These are phyloP conservation scores for Nannochloropsis gaditana DNA, from an alignment of 108 stramenopile genomes.

Conservation along the genomic window DNA sequence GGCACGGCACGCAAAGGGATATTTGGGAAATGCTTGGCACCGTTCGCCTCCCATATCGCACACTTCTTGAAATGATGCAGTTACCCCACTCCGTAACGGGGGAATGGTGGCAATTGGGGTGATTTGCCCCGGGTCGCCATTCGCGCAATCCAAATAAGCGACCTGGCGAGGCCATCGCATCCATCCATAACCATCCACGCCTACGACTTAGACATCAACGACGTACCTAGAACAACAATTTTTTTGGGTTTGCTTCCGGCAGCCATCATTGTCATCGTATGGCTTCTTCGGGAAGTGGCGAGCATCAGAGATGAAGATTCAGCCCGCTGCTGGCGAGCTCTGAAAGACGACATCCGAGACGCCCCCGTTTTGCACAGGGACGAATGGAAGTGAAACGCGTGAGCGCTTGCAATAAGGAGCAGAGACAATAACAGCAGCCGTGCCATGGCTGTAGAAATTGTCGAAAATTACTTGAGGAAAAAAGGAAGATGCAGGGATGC, in stretches of 20 bases:
- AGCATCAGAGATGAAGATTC: background rate
- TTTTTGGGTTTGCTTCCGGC: slow-evolving; percentile 19
- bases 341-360: background rate
- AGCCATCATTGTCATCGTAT: background rate
- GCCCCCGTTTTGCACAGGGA: background rate
- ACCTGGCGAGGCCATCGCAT: background rate
- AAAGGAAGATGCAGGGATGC: slow-evolving; percentile 9
- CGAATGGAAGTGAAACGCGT: background rate
- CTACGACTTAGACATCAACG: background rate
- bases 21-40: no score
- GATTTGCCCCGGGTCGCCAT: no score
- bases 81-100: no score
- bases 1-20: no score
- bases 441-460: background rate
- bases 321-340: background rate
- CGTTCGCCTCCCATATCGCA: no score
- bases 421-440: background rate
- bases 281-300: background rate
- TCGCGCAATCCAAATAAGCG: slow-evolving; percentile 53
- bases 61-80: no score
- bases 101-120: no score
- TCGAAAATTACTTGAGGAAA: background rate
- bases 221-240: slow-evolving; percentile 40
- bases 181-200: background rate
- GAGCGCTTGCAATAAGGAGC: background rate